A percentile compares a stretch with the other conserved stretches of the same genome.
Conservation (phyloP, 805 yeast genomes). For the Zygosaccharomyces rouxii region DNA sequence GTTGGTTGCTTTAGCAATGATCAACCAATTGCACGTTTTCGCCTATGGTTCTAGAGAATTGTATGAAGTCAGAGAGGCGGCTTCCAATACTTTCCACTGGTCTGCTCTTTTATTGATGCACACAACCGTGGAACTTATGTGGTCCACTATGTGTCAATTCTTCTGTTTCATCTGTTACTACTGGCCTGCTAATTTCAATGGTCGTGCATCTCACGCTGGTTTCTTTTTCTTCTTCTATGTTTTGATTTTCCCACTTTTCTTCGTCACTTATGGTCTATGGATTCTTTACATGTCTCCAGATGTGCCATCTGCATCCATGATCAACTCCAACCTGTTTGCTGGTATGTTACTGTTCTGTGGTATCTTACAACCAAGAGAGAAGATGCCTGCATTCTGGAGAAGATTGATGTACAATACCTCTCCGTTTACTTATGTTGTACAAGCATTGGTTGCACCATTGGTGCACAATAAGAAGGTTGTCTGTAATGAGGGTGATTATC, state of each 20-base stretch:
- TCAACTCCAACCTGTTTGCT: conserved; percentile 44
- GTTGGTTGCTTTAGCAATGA: conserved; percentile 47
- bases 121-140: conserved; percentile 44
- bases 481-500: conserved; percentile 39
- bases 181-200: conserved; percentile 44
- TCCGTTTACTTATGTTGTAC: conserved; percentile 47
- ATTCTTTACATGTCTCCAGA: conserved; percentile 43
- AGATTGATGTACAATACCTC: conserved; percentile 42
- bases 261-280: conserved; percentile 51
- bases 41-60: conserved; percentile 56
- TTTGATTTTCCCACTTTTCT: conserved; percentile 48
- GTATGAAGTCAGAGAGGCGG: conserved; percentile 70
- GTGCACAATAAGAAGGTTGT: conserved; percentile 38
- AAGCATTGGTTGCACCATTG: conserved; percentile 39
- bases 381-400: conserved; percentile 48
- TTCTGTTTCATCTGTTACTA: conserved; percentile 43
- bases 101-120: conserved; percentile 47
- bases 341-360: conserved; percentile 54
- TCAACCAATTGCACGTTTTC: conserved; percentile 60
- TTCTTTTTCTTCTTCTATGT: conserved; percentile 47
- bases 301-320: conserved; percentile 41
- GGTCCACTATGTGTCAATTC: conserved; percentile 44
- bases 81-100: conserved; percentile 70
- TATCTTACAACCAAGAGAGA: conserved; percentile 43
- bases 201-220: conserved; percentile 47